phyloP scores from a whole-genome alignment of 331 rosid species.

The Malus hybrid region DNA sequence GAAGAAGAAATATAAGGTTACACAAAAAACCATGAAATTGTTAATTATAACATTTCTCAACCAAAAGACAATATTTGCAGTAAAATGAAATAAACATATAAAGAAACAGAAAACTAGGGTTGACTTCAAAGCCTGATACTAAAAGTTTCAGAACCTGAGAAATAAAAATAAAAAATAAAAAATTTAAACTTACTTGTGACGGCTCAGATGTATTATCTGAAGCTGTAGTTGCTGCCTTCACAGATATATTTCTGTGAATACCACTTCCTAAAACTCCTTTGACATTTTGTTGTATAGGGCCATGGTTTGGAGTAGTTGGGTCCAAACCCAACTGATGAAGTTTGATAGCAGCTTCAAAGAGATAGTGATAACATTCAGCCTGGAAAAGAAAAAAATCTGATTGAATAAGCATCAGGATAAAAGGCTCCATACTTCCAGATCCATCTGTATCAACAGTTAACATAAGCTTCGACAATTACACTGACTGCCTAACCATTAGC shows the following conservation, averaged over 20 bases:
- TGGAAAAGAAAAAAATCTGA: slow-evolving; percentile 27
- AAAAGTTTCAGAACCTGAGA: neutral
- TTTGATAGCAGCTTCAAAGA: slow-evolving; percentile 90
- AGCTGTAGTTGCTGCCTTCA: slow-evolving; percentile 49
- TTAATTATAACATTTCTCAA: neutral
- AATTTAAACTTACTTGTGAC: slow-evolving; percentile 41
- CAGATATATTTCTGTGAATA: slow-evolving; percentile 32
- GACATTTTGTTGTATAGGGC: slow-evolving; percentile 44
- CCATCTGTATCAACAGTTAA: neutral
- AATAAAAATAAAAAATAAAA: neutral
- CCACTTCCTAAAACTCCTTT: slow-evolving; percentile 35
- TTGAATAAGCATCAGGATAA: neutral
- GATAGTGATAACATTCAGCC: slow-evolving; percentile 90
- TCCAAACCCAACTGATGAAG: slow-evolving; percentile 85
- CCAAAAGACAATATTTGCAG: neutral
- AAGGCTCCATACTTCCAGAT: neutral
- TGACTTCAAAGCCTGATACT: neutral
- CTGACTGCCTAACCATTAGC: neutral
- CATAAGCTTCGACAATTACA: neutral
- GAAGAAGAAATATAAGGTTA: neutral
- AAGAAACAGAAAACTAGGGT: slow-evolving; percentile 2
- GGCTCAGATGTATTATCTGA: slow-evolving; percentile 31
- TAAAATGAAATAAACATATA: neutral
- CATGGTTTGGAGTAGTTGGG: slow-evolving; percentile 71
- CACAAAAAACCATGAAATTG: neutral